These are phyloP conservation scores for Ceriops decandra DNA, from an alignment of 345 rosid species.

Conservation along the genomic window DNA sequence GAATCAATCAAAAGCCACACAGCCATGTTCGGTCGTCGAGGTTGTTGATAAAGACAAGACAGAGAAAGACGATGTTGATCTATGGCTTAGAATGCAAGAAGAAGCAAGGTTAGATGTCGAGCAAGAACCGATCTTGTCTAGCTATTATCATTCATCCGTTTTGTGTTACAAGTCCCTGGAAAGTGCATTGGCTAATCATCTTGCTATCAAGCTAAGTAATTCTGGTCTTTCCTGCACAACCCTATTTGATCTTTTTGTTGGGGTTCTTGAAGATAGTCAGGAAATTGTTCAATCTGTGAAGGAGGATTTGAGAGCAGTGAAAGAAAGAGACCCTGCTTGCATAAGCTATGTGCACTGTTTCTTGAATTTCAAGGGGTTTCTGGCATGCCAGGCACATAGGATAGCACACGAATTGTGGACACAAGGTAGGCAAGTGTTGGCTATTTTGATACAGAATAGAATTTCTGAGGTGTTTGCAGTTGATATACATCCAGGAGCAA, in stretches of 20 bases:
- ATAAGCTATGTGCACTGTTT: conserved; percentile 69
- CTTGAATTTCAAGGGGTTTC: conserved; percentile 72
- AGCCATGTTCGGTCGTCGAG: conserved; percentile 19
- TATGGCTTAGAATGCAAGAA: conserved; percentile 58
- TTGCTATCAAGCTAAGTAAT: conserved; percentile 63
- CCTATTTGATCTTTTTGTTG: conserved; percentile 55
- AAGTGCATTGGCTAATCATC: conserved; percentile 64
- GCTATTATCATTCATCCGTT: conserved; percentile 60
- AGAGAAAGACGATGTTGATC: conserved; percentile 21
- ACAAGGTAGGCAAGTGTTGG: conserved; percentile 50
- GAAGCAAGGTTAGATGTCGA: conserved; percentile 63
- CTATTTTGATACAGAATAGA: conserved; percentile 70
- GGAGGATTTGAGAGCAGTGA: conserved; percentile 62
- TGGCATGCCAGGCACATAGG: conserved; percentile 76
- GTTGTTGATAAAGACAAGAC: conserved; percentile 24
- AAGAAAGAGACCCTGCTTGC: conserved; percentile 86
- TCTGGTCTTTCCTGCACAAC: conserved; percentile 51
- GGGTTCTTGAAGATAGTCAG: conserved; percentile 42
- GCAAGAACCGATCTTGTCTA: conserved; percentile 64
- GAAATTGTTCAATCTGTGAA: conserved; percentile 51
- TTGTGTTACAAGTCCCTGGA: conserved; percentile 54
- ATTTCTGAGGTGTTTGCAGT: conserved; percentile 74
- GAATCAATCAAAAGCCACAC: conserved; percentile 35
- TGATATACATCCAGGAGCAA: conserved; percentile 92
- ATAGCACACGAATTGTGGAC: conserved; percentile 74